phyloP scores from a whole-genome alignment of 2,329 filamentous ascomycete genomes.

The Colletotrichum plurivorum region DNA sequence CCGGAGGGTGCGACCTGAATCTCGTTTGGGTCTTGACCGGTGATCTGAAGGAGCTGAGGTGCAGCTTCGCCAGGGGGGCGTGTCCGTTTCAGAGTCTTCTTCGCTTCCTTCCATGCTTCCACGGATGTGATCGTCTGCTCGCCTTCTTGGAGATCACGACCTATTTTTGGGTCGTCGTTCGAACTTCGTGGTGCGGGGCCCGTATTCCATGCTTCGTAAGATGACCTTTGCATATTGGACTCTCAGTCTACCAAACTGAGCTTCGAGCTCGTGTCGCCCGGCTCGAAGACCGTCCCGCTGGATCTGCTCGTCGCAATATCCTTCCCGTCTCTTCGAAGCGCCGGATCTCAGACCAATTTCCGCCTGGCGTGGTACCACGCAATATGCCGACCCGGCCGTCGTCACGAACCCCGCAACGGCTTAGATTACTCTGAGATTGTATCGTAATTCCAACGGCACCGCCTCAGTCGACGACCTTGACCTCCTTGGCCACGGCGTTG shows the following conservation, averaged over 20 bases:
- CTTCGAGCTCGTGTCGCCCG: not conserved
- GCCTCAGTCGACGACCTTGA: constrained; percentile 58
- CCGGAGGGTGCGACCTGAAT: not conserved
- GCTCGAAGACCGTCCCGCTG: not conserved
- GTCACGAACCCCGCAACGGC: not conserved
- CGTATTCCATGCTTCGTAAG: constrained; percentile 21
- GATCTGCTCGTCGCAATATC: constrained; percentile 6
- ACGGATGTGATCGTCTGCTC: constrained; percentile 8
- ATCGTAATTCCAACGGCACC: not conserved
- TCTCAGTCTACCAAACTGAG: not conserved
- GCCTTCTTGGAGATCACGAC: constrained; percentile 2
- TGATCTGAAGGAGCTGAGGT: constrained; percentile 28
- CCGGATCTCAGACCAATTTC: constrained; percentile 30
- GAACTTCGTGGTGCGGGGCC: too few species aligned
- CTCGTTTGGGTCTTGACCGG: constrained; percentile 14
- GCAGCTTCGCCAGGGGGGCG: constrained; percentile 13
- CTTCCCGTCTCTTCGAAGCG: constrained; percentile 13
- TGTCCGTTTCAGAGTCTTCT: constrained; percentile 36
- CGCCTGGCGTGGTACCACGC: constrained; percentile 22
- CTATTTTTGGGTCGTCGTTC: constrained; percentile 32
- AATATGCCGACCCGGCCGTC: constrained; percentile 7
- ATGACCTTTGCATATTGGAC: not conserved
- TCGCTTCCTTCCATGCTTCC: constrained; percentile 25
- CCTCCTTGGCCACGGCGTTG: constrained; percentile 70
- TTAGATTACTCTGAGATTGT: too few species aligned